phyloP scores from a whole-genome alignment of 192 early-diverging fungal genomes.

The Piromyces finnis region DNA sequence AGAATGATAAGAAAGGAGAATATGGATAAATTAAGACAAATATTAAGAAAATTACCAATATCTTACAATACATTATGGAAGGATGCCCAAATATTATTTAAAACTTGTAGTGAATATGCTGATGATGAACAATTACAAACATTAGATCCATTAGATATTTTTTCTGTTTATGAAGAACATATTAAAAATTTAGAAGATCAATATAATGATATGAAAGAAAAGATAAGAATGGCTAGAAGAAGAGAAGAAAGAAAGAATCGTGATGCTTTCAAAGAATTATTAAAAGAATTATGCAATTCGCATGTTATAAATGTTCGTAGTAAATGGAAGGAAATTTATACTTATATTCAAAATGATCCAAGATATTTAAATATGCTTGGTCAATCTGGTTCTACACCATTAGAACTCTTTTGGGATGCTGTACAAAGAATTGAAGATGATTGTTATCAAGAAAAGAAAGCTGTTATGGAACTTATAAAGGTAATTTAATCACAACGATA shows the following conservation, averaged over 20 bases:
- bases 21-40: background rate
- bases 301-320: slow-evolving; percentile 40
- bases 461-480: slow-evolving; percentile 43
- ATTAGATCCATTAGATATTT: slow-evolving; percentile 65
- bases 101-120: slow-evolving; percentile 24
- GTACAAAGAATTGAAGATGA: slow-evolving; percentile 63
- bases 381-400: slow-evolving; percentile 61
- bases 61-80: slow-evolving; percentile 7
- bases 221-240: slow-evolving; percentile 9
- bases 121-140: slow-evolving; percentile 25
- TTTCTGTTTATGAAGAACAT: slow-evolving; percentile 66
- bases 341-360: slow-evolving; percentile 44
- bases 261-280: slow-evolving; percentile 34
- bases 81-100: slow-evolving; percentile 24
- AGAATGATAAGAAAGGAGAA: background rate
- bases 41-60: background rate
- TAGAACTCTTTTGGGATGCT: slow-evolving; percentile 89
- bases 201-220: slow-evolving; percentile 19
- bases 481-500: background rate
- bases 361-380: slow-evolving; percentile 57
- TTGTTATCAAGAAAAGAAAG: slow-evolving; percentile 45
- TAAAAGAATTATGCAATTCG: background rate
- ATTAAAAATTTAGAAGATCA: slow-evolving; percentile 45
- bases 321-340: slow-evolving; percentile 74
- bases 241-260: slow-evolving; percentile 56